Evolutionary conservation across 2,329 filamentous ascomycete species (phyloP).

Genomic region (Lasiodiplodia hormozganensis): DNA sequence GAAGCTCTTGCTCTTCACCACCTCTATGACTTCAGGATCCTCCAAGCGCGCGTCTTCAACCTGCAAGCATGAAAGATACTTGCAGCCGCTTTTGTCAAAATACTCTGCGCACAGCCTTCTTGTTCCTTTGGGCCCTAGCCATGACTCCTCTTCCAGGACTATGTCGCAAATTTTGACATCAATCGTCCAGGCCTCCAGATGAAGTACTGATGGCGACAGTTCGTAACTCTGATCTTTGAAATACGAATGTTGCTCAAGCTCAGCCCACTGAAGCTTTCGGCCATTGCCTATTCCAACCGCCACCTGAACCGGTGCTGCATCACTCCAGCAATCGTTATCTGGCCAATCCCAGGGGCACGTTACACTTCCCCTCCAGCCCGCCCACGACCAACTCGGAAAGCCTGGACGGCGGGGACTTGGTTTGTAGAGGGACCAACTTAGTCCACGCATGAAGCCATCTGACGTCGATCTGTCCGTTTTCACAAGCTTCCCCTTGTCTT

Average conservation of each 20-base stretch:
- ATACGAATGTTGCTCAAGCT: not conserved
- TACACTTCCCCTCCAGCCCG: not conserved
- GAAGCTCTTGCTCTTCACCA: not conserved
- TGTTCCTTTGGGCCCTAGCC: too few species aligned
- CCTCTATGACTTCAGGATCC: not conserved
- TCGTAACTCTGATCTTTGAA: not conserved
- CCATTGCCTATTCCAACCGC: not conserved
- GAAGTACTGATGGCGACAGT: not conserved
- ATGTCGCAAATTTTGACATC: not conserved
- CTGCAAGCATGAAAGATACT: not conserved
- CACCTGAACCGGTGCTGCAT: not conserved
- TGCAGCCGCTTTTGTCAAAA: not conserved
- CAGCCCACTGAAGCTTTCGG: not conserved
- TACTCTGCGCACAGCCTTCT: not conserved
- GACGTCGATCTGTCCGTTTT: not conserved
- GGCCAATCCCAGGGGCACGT: not conserved
- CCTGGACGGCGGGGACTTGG: not conserved
- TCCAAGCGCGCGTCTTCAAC: not conserved
- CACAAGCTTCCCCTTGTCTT: not conserved
- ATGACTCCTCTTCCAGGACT: not conserved
- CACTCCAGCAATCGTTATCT: not conserved
- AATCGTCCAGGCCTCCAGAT: not conserved
- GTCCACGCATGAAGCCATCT: not conserved
- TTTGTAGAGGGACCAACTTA: not conserved
- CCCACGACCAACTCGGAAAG: not conserved